Evolutionary conservation across 306 rosid genomes (phyloP).

Genomic region (Citrullus colocynthis): DNA sequence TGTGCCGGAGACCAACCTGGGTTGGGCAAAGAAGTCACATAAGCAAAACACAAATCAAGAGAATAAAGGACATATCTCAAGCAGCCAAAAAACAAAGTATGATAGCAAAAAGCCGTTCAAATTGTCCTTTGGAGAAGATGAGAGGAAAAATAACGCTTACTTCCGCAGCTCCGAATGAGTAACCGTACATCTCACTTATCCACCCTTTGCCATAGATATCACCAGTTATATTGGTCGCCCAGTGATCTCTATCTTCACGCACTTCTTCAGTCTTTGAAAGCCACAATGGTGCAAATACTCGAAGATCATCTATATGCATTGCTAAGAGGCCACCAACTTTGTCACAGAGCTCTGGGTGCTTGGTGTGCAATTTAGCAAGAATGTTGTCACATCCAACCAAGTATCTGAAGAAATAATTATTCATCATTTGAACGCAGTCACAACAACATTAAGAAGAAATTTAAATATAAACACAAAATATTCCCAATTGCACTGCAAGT

Average conservation of each 20-base stretch:
- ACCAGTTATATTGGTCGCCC: constrained; percentile 88
- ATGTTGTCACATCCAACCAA: constrained; percentile 82
- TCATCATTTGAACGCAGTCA: neutral
- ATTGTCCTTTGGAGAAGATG: neutral
- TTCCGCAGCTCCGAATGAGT: constrained; percentile 97
- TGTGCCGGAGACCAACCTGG: constrained; percentile 90
- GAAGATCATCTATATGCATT: constrained; percentile 85
- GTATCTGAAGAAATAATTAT: constrained; percentile 40
- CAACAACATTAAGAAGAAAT: constrained; percentile 12
- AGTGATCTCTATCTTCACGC: constrained; percentile 80
- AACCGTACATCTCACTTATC: constrained; percentile 99
- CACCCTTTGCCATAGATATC: constrained; percentile 85
- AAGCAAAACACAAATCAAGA: neutral
- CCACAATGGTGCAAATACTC: constrained; percentile 91
- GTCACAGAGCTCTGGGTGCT: constrained; percentile 85
- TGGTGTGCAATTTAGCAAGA: constrained; percentile 78
- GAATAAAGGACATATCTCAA: neutral
- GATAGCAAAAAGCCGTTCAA: neutral
- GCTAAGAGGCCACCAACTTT: constrained; percentile 97
- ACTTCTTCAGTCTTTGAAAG: constrained; percentile 98
- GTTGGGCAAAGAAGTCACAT: constrained; percentile 15
- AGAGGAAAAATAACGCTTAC: constrained; percentile 29
- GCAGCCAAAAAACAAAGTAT: neutral
- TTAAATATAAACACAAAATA: neutral
- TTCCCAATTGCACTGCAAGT: neutral